Evolutionary conservation across 2,329 filamentous ascomycete genomes (phyloP).

Genomic region (Blumeria hordei): DNA sequence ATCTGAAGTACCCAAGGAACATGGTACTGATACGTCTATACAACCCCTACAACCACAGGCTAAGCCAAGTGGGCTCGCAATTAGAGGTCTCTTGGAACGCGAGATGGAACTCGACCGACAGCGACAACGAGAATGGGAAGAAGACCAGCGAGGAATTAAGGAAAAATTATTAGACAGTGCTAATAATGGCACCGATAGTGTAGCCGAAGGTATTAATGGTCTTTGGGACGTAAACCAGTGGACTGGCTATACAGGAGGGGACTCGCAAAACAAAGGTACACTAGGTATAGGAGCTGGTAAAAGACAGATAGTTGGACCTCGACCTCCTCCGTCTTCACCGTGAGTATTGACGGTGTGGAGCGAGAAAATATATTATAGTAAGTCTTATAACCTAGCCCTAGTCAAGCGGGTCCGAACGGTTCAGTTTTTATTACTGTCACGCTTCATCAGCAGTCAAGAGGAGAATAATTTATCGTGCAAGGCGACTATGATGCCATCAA

Average conservation of each 20-base stretch:
- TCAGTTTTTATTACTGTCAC: too few species aligned
- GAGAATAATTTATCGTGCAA: too few species aligned
- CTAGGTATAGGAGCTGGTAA: slow-evolving; percentile 44
- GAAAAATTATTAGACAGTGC: not conserved
- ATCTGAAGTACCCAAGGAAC: slow-evolving; percentile 25
- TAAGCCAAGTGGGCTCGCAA: slow-evolving; percentile 27
- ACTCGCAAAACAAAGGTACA: slow-evolving; percentile 42
- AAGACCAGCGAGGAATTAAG: slow-evolving; percentile 11
- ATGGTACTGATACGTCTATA: slow-evolving; percentile 22
- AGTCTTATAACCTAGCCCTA: not conserved
- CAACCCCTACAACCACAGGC: slow-evolving; percentile 18
- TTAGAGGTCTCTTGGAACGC: slow-evolving; percentile 29
- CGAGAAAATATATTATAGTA: not conserved
- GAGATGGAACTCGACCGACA: slow-evolving; percentile 37
- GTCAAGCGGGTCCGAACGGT: too few species aligned
- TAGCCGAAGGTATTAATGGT: slow-evolving; percentile 40
- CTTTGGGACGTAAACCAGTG: slow-evolving; percentile 37
- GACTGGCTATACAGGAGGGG: slow-evolving; percentile 50
- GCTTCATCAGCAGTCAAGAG: too few species aligned
- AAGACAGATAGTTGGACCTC: slow-evolving; percentile 57
- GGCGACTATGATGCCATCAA: too few species aligned
- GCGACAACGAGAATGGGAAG: slow-evolving; percentile 25
- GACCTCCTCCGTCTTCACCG: slow-evolving; percentile 25
- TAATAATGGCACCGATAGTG: slow-evolving; percentile 28
- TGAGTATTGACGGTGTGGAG: not conserved